phyloP scores from a whole-genome alignment of 441 rosid genomes.

The Mallotus repandus region DNA sequence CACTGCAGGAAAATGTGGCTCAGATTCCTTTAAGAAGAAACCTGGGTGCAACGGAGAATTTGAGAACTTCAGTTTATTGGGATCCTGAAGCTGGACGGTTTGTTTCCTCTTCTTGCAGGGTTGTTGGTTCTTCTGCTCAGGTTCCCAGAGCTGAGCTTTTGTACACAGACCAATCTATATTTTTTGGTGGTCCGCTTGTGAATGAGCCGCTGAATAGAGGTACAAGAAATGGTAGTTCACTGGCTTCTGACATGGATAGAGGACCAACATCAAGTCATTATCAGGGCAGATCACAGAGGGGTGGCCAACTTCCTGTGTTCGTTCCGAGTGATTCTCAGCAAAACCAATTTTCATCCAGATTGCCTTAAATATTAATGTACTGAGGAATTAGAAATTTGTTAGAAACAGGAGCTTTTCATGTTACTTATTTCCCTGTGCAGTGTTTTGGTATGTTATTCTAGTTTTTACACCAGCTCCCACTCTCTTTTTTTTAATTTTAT shows the following conservation, averaged over 20 bases:
- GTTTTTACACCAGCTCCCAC: not conserved
- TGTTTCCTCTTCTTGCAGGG: constrained; percentile 53
- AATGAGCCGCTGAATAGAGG: constrained; percentile 46
- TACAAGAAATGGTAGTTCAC: constrained; percentile 32
- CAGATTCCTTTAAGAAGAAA: constrained; percentile 33
- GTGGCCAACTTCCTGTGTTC: constrained; percentile 83
- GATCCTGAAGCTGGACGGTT: constrained; percentile 89
- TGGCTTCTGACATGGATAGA: constrained; percentile 35
- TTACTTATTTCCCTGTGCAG: constrained; percentile 18
- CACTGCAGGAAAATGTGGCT: constrained; percentile 24
- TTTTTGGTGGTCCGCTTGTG: constrained; percentile 62
- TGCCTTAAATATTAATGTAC: constrained; percentile 26
- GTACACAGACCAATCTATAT: constrained; percentile 57
- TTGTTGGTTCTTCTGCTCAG: constrained; percentile 33
- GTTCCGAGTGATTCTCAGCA: constrained; percentile 72
- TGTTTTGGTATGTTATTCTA: not conserved
- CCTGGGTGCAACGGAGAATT: constrained; percentile 32
- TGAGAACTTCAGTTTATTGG: constrained; percentile 71
- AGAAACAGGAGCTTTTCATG: constrained; percentile 15
- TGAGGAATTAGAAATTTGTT: constrained; percentile 13
- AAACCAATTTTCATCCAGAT: constrained; percentile 45
- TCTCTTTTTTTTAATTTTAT: not conserved
- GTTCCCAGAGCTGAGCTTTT: constrained; percentile 51
- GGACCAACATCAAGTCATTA: constrained; percentile 42
- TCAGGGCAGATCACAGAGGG: constrained; percentile 71